Percentiles rank a stretch among this genome's conserved stretches.
Evolutionary conservation across 176 grass and related monocot species (phyloP).

Genomic region (Panicum miliaceum): DNA sequence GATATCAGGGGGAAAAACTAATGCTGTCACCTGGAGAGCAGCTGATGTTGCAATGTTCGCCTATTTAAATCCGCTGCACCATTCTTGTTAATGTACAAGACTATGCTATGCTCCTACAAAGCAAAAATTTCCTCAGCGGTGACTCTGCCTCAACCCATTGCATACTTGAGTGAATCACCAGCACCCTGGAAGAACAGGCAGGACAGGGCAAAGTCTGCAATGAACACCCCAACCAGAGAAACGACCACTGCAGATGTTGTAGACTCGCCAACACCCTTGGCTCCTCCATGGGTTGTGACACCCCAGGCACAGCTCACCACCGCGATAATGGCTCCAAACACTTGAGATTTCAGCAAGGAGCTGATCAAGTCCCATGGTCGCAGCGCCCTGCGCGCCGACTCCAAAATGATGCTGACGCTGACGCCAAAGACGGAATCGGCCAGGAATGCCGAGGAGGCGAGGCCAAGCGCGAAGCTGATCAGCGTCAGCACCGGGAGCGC

Average conservation of each 20-base stretch:
- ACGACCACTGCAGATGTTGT: slow-evolving; percentile 92
- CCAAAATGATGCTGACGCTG: slow-evolving; percentile 94
- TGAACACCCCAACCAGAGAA: slow-evolving; percentile 86
- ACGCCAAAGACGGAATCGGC: slow-evolving; percentile 89
- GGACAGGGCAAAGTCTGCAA: slow-evolving; percentile 80
- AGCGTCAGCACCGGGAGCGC: slow-evolving; percentile 84
- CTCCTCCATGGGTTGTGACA: slow-evolving; percentile 85
- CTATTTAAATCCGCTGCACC: slow-evolving; percentile 27
- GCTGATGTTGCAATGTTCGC: slow-evolving; percentile 9
- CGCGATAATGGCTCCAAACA: slow-evolving; percentile 87
- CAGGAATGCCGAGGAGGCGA: slow-evolving; percentile 83
- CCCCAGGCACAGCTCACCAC: slow-evolving; percentile 97
- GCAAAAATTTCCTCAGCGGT: not conserved
- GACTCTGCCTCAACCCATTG: slow-evolving; percentile 68
- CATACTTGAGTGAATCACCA: slow-evolving; percentile 88
- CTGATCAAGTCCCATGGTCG: slow-evolving; percentile 94
- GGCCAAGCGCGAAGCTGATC: slow-evolving; percentile 82
- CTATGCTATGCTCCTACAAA: slow-evolving; percentile 40
- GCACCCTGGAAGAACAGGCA: slow-evolving; percentile 94
- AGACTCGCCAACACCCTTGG: slow-evolving; percentile 93
- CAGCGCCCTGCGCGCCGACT: slow-evolving; percentile 84
- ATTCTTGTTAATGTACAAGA: slow-evolving; percentile 39
- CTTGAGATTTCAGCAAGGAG: slow-evolving; percentile 90
- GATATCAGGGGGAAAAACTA: not conserved
- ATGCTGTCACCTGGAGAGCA: slow-evolving; percentile 42